These are phyloP conservation scores for Moniliella sp. DNA, from an alignment of 1,284 basidiomycete species.

Conservation along the genomic window DNA sequence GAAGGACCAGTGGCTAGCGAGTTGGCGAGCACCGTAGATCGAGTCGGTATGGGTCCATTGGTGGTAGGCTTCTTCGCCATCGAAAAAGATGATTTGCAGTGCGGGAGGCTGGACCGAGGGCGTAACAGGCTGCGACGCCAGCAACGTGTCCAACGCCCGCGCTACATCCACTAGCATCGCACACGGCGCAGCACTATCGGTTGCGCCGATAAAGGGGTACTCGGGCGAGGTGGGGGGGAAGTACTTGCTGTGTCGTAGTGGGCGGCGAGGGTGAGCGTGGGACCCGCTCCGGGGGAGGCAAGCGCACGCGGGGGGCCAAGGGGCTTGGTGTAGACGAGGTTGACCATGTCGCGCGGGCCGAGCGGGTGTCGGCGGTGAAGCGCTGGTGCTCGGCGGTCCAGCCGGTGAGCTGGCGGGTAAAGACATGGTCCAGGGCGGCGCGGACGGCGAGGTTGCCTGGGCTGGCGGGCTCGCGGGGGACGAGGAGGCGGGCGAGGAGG, in stretches of 20 bases:
- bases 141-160: constrained; percentile 15
- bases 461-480: constrained; percentile 24
- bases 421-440: constrained; percentile 10
- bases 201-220: constrained; percentile 75
- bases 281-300: too few species aligned
- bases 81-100: constrained; percentile 88
- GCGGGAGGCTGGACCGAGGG: too few species aligned
- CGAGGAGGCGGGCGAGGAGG: constrained; percentile 22
- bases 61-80: constrained; percentile 88
- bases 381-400: background rate
- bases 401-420: constrained; percentile 6
- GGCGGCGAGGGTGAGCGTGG: constrained; percentile 68
- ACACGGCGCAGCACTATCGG: constrained; percentile 85
- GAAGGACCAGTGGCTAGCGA: constrained; percentile 11
- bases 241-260: constrained; percentile 92
- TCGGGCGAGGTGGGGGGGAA: constrained; percentile 47
- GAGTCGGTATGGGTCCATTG: constrained; percentile 74
- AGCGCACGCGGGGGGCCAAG: constrained; percentile 60
- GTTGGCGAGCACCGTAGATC: constrained; percentile 51
- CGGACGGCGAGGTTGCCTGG: constrained; percentile 15
- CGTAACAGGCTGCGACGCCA: constrained; percentile 40
- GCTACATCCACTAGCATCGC: constrained; percentile 43
- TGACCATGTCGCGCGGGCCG: constrained; percentile 67
- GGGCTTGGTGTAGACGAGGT: constrained; percentile 71
- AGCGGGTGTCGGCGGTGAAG: too few species aligned